phyloP scores from a whole-genome alignment of 129 eudicot genomes.

The Pittosporum tobira region DNA sequence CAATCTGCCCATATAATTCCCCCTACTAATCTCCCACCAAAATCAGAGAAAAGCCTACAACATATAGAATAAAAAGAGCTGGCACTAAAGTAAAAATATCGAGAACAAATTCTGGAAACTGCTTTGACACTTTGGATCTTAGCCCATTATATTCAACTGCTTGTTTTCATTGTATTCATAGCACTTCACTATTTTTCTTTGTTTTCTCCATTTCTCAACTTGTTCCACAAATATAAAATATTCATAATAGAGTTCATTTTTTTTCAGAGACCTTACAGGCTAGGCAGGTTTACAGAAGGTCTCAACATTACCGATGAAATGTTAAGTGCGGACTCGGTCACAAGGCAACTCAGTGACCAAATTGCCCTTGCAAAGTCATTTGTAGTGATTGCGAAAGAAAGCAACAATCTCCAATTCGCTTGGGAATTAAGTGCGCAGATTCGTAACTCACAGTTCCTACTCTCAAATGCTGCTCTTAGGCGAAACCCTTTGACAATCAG shows the following conservation, averaged over 20 bases:
- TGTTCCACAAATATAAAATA: neutral
- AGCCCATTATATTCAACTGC: neutral
- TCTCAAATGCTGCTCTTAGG: conserved; percentile 49
- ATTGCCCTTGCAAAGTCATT: conserved; percentile 54
- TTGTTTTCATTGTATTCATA: neutral
- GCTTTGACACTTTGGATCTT: neutral
- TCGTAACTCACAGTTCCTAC: conserved; percentile 63
- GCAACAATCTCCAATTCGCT: conserved; percentile 61
- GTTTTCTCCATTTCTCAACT: neutral
- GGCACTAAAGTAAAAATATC: neutral
- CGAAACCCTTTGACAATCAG: conserved; percentile 43
- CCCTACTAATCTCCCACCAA: neutral
- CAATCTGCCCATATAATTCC: too few species aligned
- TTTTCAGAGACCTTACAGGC: conserved; percentile 51
- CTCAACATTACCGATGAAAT: conserved; percentile 60
- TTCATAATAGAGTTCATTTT: neutral
- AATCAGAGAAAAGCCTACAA: neutral
- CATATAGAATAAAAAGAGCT: too few species aligned
- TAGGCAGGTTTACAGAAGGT: conserved; percentile 35
- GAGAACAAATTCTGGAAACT: neutral
- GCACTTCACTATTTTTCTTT: neutral
- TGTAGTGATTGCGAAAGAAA: conserved; percentile 67
- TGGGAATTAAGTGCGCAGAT: conserved; percentile 72
- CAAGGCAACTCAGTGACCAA: conserved; percentile 58
- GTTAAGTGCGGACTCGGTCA: conserved; percentile 50